phyloP scores from a whole-genome alignment of 2,329 filamentous ascomycete species.

The Cladosporium sp. region DNA sequence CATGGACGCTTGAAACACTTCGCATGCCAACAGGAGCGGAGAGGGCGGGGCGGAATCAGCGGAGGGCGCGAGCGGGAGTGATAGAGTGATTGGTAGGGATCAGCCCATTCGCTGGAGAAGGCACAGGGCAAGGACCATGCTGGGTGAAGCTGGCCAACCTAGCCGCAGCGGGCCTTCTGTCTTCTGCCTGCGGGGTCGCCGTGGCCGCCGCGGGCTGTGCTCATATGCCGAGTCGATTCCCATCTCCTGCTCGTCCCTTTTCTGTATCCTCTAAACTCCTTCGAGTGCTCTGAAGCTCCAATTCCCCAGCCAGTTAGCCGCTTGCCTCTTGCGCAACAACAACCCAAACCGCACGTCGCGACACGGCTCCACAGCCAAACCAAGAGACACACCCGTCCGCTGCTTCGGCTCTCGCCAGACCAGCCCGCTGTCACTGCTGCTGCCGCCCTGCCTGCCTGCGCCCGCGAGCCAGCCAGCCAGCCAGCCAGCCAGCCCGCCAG shows the following conservation, averaged over 20 bases:
- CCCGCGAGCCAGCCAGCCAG: too few relatives aligned
- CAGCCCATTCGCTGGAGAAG: too few relatives aligned
- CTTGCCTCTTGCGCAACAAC: neutral
- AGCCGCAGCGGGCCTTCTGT: too few relatives aligned
- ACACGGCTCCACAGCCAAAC: neutral
- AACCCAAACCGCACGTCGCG: neutral
- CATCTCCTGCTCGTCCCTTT: conserved; percentile 4
- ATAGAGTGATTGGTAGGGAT: too few relatives aligned
- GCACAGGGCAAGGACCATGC: too few relatives aligned
- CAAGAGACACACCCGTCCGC: neutral
- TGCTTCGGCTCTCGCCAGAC: neutral
- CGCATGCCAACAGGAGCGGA: too few relatives aligned
- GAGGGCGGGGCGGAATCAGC: too few relatives aligned
- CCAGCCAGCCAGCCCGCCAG: too few relatives aligned
- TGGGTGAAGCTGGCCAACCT: too few relatives aligned
- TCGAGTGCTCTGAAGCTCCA: neutral
- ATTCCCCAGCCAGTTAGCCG: conserved; percentile 1
- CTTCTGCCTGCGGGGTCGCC: neutral
- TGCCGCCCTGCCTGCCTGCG: neutral
- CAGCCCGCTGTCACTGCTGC: neutral
- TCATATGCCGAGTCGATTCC: neutral
- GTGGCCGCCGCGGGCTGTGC: neutral
- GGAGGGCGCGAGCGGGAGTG: too few relatives aligned
- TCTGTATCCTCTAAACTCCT: conserved; percentile 4
- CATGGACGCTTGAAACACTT: too few relatives aligned